Percentiles rank a stretch among this genome's conserved stretches.
Conservation (phyloP, 176 grass and related monocot genomes). For the Eleusine coracana region DNA sequence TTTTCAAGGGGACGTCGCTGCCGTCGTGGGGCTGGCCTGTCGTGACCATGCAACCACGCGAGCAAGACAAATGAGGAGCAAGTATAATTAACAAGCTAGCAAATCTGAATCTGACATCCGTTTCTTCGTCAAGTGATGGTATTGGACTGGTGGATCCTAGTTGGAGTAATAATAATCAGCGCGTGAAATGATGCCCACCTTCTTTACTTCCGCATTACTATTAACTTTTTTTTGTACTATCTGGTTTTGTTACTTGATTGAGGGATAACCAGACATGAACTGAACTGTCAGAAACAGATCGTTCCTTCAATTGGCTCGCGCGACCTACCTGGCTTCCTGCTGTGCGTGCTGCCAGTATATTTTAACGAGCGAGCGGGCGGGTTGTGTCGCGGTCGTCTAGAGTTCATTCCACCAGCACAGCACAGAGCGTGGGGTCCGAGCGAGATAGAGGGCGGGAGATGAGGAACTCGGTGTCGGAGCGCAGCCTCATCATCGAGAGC, state of each 20-base stretch:
- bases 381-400: too few relatives aligned
- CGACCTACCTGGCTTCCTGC: too few relatives aligned
- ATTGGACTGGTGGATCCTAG: background rate
- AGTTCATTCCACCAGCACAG: too few relatives aligned
- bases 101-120: constrained; percentile 13
- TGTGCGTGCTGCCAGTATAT: background rate
- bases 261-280: background rate
- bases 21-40: background rate
- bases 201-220: background rate
- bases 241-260: background rate
- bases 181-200: background rate
- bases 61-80: background rate
- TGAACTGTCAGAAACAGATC: background rate
- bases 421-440: background rate
- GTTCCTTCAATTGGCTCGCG: background rate
- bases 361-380: background rate
- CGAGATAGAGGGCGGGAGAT: constrained; percentile 19
- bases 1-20: background rate
- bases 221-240: background rate
- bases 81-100: background rate
- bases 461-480: constrained; percentile 67
- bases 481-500: constrained; percentile 65
- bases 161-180: background rate
- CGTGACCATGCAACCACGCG: background rate
- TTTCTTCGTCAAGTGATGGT: background rate